A percentile compares a stretch with the other conserved stretches of the same genome.
phyloP scores from a whole-genome alignment of 495 filamentous ascomycete species.

The Entonaema liquescens region DNA sequence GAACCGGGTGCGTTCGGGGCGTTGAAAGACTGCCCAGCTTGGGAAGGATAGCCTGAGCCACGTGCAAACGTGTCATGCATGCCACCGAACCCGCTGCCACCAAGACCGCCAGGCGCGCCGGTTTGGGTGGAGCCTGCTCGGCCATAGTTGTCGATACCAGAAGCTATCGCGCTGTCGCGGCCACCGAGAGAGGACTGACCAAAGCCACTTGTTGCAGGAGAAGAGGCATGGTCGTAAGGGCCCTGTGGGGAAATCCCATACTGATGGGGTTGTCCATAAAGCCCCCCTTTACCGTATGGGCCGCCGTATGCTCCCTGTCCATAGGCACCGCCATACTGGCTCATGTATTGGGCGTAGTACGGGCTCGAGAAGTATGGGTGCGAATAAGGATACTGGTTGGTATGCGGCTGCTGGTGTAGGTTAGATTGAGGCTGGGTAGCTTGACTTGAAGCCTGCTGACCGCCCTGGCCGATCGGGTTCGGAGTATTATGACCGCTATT shows the following conservation, averaged over 20 bases:
- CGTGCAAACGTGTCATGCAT: constrained; percentile 84
- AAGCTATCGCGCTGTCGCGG: constrained; percentile 67
- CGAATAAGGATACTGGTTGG: constrained; percentile 84
- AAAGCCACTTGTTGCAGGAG: constrained; percentile 76
- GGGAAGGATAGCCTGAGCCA: constrained; percentile 65
- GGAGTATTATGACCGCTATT: constrained; percentile 89
- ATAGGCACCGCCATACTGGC: constrained; percentile 74
- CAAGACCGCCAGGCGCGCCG: constrained; percentile 71
- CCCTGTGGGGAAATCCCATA: constrained; percentile 76
- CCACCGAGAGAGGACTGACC: constrained; percentile 73
- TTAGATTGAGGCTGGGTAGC: constrained; percentile 62
- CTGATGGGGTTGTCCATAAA: constrained; percentile 82
- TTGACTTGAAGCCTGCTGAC: constrained; percentile 58
- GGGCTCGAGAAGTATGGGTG: constrained; percentile 80
- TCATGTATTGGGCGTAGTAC: constrained; percentile 80
- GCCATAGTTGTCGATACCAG: constrained; percentile 73
- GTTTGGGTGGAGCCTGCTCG: constrained; percentile 79
- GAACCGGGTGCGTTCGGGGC: constrained; percentile 70
- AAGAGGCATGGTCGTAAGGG: constrained; percentile 81
- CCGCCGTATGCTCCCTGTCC: constrained; percentile 71
- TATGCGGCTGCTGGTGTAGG: constrained; percentile 65
- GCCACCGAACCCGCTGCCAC: constrained; percentile 71
- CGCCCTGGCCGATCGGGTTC: constrained; percentile 76
- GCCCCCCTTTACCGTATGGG: constrained; percentile 79
- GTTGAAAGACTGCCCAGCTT: constrained; percentile 72